phyloP scores from a whole-genome alignment of 2,329 filamentous ascomycete genomes.

The Sordariomycetes sp. region DNA sequence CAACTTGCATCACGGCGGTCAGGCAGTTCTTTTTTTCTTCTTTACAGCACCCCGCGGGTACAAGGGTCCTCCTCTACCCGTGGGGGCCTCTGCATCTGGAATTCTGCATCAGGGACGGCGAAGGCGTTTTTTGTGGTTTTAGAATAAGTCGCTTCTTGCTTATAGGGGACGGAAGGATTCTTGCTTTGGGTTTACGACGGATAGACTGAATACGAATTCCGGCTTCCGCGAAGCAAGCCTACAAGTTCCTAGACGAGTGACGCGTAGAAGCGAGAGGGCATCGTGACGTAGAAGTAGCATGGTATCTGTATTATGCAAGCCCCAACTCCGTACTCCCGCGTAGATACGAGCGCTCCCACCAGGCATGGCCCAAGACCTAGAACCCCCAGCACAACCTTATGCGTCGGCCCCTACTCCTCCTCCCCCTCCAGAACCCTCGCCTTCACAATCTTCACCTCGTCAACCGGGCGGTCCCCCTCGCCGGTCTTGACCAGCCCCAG shows the following conservation, averaged over 20 bases:
- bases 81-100: neutral
- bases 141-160: slow-evolving; percentile 6
- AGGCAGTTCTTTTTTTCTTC: slow-evolving; percentile 11
- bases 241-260: neutral
- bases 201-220: neutral
- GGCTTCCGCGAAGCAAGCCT: neutral
- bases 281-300: neutral
- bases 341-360: neutral
- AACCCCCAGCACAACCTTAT: too few species aligned
- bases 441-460: slow-evolving; percentile 70
- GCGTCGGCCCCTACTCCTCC: slow-evolving; percentile 18
- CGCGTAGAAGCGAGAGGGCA: neutral
- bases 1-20: neutral
- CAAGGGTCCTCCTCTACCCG: neutral
- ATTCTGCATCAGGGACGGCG: neutral
- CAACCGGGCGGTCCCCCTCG: slow-evolving; percentile 65
- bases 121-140: slow-evolving; percentile 4
- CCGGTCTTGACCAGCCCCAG: slow-evolving; percentile 84
- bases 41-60: neutral
- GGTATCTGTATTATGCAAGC: neutral
- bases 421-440: slow-evolving; percentile 59
- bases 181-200: neutral
- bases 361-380: neutral
- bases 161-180: neutral
- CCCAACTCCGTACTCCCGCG: neutral